Base-by-base conservation (phyloP, 108 stramenopile genomes). In the Fistulifera pelliculosa region DNA sequence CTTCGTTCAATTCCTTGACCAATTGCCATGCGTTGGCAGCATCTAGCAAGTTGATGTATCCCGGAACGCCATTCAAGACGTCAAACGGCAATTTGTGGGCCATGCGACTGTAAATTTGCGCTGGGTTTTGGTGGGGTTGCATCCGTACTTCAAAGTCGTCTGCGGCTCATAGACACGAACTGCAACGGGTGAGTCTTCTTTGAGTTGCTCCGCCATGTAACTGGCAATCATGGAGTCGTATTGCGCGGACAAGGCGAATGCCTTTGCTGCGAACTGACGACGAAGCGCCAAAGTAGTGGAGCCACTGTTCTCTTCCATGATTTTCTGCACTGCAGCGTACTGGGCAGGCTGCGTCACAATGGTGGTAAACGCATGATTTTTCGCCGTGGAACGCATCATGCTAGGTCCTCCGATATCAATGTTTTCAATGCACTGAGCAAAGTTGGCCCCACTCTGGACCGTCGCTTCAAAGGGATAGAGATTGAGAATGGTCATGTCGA, bases 321-420 rank as follows among this genome's bases (percentile, higher is more conserved):
- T 73, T 16, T 58, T 64, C 55, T 81, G 73, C 28, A 99, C 68
- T 35, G 68, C 73, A 1, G 61, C 73, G 73, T 99, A 99, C 76
- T 97, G 96, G 23, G 68, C 65, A 0, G 95, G 96, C 45, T 56
- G 50, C 0, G 94, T 96, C 31, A 94, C 87, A 70, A 96, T 95
- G 16, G 94, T 74, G 13, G 97, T 97, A 64, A 89, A 93, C 2
- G 77, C 79, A 73, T 99, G 98, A 71, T 99, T 99, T 73, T 99
- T 99, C 58, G 98, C 94, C 1, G 94, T 87, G 17, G 90, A 90
- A 26, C 98, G 87, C 38, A 99, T 72, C 98, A 99, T 99, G 48
- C 85, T 83, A 4, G 98, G 98, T n/a, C 98, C 98, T 18, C 98
- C 98, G 68, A 99, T 97, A 65, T 99, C 98, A 66, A 99, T 96